Percentiles rank a stretch among this genome's conserved stretches.
Evolutionary conservation across 2,329 filamentous ascomycete species (phyloP).

Genomic region (Phoma herbarum): DNA sequence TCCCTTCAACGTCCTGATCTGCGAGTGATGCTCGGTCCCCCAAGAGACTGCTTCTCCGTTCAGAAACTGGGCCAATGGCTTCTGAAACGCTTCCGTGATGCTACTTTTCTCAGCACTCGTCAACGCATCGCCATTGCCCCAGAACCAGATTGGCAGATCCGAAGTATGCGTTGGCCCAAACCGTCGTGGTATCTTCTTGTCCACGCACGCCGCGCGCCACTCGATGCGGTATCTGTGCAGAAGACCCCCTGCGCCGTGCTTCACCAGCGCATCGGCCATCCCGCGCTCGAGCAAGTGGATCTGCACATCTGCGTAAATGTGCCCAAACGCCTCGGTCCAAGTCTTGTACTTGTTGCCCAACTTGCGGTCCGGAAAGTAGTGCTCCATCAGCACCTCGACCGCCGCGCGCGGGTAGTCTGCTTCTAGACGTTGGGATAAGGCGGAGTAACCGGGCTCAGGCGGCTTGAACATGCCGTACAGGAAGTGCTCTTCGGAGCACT

Average conservation of each 20-base stretch:
- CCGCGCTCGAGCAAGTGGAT: slow-evolving; percentile 64
- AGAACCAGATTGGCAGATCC: slow-evolving; percentile 66
- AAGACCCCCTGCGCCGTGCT: slow-evolving; percentile 55
- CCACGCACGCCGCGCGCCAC: slow-evolving; percentile 60
- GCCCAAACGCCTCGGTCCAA: slow-evolving; percentile 64
- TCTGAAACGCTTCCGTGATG: slow-evolving; percentile 50
- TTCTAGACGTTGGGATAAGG: slow-evolving; percentile 57
- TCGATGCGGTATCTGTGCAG: slow-evolving; percentile 64
- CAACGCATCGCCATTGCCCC: slow-evolving; percentile 58
- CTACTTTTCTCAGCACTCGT: slow-evolving; percentile 56
- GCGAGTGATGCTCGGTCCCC: slow-evolving; percentile 47
- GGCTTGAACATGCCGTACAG: slow-evolving; percentile 62
- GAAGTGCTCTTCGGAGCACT: slow-evolving; percentile 63
- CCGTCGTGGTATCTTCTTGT: slow-evolving; percentile 52
- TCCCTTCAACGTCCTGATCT: slow-evolving; percentile 56
- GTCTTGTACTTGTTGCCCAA: slow-evolving; percentile 53
- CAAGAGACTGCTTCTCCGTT: slow-evolving; percentile 53
- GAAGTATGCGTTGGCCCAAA: slow-evolving; percentile 65
- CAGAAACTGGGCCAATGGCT: slow-evolving; percentile 53
- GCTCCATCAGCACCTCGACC: slow-evolving; percentile 55
- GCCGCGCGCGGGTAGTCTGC: slow-evolving; percentile 61
- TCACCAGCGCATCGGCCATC: slow-evolving; percentile 56
- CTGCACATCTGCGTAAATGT: slow-evolving; percentile 65
- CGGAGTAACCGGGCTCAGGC: slow-evolving; percentile 53
- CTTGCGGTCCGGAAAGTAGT: slow-evolving; percentile 55